Evolutionary conservation across 2,329 filamentous ascomycete species (phyloP), one percentile per base, ranked within the genome.

Genomic region (Clonostachys chloroleuca): DNA sequence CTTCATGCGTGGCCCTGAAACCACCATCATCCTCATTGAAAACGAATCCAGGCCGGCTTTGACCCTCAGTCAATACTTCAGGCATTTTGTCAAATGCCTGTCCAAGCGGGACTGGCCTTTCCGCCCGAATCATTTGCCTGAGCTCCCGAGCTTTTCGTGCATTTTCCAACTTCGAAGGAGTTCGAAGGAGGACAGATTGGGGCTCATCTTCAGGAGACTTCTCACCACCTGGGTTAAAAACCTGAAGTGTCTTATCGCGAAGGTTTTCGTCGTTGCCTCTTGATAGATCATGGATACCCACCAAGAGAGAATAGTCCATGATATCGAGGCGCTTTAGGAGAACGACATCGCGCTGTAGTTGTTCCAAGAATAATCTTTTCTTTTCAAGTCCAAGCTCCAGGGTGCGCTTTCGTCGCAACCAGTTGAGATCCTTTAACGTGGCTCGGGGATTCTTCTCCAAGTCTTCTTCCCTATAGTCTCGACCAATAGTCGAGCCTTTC

Each of bases 231-330:
- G 92, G 92, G 62, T 95, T 92, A 68, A 96, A 97, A 5, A 97
- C 91, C 63, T 94, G 86, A 44, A 99, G 72, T 1, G 92, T 96
- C 73, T 95, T 96, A 69, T 79, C 83, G 24, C 84, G 87, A 42
- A 99, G 74, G 48, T 96, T 96, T 64, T 99, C 94, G 57, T 96
- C 91, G 61, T 99, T 99, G 33, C 94, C 94, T 56, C 89, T 86
- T 47, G 83, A 82, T 17, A 95, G 67, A 62, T 99, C 94, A 62
- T 99, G 94, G 44, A 97, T 94, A 44, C 94, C 94, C 47, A 99
- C 84, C 36, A 99, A 77, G 51, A 99, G 80, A 10, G 92, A 97
- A 68, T 99, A 99, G 66, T 99, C 94, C 94, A 99, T 99, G 59
- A 99, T 97, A 58, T 95, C 87, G 40, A 97, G 75, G 57, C 80